phyloP scores from a whole-genome alignment of 768 basidiomycete genomes.

The Russula earlei region DNA sequence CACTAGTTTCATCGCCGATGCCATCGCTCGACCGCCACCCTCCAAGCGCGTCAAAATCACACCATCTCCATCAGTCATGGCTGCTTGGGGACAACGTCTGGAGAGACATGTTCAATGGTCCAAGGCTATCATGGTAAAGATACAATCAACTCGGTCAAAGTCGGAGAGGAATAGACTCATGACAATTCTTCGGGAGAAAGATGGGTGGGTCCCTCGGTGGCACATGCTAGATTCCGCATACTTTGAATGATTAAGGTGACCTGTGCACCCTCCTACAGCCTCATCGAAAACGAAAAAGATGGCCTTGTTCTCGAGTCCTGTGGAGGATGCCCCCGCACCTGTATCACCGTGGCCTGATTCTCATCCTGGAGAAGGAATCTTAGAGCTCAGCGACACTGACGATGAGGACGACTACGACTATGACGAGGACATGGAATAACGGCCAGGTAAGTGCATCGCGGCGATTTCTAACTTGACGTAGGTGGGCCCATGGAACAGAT shows the following conservation, averaged over 20 bases:
- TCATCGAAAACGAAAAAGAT: conserved; percentile 28
- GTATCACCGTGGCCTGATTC: conserved; percentile 35
- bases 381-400: conserved; percentile 37
- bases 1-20: conserved; percentile 8
- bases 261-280: conserved; percentile 23
- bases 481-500: neutral
- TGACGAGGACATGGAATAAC: conserved; percentile 4
- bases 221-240: neutral
- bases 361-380: conserved; percentile 31
- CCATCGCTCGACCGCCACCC: conserved; percentile 13
- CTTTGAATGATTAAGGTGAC: conserved; percentile 4
- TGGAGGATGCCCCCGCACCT: neutral
- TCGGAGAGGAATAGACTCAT: conserved; percentile 40
- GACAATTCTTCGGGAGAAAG: conserved; percentile 37
- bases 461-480: neutral
- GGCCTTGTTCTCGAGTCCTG: neutral
- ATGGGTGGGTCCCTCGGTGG: conserved; percentile 36
- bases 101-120: conserved; percentile 42
- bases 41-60: conserved; percentile 13
- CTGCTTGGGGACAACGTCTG: conserved; percentile 36
- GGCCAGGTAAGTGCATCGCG: conserved; percentile 7
- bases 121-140: conserved; percentile 39
- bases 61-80: conserved; percentile 25
- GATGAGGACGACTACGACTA: conserved; percentile 30
- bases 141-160: conserved; percentile 35